Evolutionary conservation across 805 yeast species (phyloP), one percentile per base, ranked within the genome.

Genomic region (Kodamaea fukazawae): DNA sequence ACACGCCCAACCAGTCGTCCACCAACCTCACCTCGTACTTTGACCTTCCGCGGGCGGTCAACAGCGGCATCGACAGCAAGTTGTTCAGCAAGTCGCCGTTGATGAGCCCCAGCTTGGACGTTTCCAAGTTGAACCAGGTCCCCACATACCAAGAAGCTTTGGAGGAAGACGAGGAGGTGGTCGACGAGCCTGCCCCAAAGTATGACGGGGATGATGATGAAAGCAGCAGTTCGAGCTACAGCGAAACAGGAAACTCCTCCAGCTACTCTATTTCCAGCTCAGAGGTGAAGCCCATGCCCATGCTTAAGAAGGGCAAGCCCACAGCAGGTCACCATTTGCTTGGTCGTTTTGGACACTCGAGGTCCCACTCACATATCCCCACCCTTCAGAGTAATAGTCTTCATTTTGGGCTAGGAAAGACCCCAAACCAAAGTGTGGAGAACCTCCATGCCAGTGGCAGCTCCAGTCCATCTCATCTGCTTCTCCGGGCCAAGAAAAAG

Each of bases 61-160:
- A 16, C 16, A 38, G 26, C 13, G 14, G 26, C 2, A 38, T 41
- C 9, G 38, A 38, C 27, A 12, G 23, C 23, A 29, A 14, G 17
- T 29, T 29, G 17, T 13, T 14, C 16, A 16, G 17, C 17, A 32
- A n/a, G 12, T 12, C 31, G 17, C 18, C 23, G 8, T 6, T 20
- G 23, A 8, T 20, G 23, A 28, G 10, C 13, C 44, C 54, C 7
- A 36, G 29, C 14, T 29, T 46, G 31, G 64, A 65, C 42, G 46
- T 61, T 6, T 17, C 44, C n/a, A 26, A 32, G 23, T 49, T 65
- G 12, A 57, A 55, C 43, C 50, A 51, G 35, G 63, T 68, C 5
- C 75, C 75, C 0, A 57, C 70, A 27, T 69, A 69, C 42, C 58
- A 57, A 4, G 63, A 65, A 40, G 75, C 73, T 1, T 44, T 65